These are phyloP conservation scores for Coprinopsis marcescibilis DNA, from an alignment of 768 basidiomycete genomes.

Conservation along the genomic window DNA sequence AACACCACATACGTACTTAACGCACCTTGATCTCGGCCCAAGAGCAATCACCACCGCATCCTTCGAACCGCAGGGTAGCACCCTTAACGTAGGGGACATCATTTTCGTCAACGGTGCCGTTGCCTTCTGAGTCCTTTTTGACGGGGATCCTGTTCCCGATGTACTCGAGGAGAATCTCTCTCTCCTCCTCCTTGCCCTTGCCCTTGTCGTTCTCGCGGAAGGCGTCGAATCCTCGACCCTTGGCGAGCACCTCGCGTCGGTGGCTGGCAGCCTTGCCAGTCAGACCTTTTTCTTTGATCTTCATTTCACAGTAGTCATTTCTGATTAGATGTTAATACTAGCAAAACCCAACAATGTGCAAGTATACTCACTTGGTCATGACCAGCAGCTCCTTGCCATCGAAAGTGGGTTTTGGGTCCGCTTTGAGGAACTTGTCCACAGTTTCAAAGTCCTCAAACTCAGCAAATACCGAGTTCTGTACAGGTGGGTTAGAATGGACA, in stretches of 20 bases:
- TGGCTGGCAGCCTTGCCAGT: slow-evolving; percentile 62
- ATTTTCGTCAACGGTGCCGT: slow-evolving; percentile 57
- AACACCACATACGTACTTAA: too few relatives aligned
- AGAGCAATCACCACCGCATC: slow-evolving; percentile 43
- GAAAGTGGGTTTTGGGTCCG: slow-evolving; percentile 78
- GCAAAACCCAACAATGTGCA: neutral
- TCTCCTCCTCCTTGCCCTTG: slow-evolving; percentile 28
- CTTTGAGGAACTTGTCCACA: slow-evolving; percentile 70
- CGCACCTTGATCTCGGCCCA: slow-evolving; percentile 48
- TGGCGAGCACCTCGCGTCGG: slow-evolving; percentile 49
- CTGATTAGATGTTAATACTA: slow-evolving; percentile 30
- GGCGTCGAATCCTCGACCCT: slow-evolving; percentile 66
- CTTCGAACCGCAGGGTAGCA: slow-evolving; percentile 53
- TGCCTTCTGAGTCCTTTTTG: slow-evolving; percentile 52
- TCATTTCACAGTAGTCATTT: slow-evolving; percentile 89
- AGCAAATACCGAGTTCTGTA: slow-evolving; percentile 84
- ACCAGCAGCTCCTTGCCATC: slow-evolving; percentile 68
- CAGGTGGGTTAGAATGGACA: neutral
- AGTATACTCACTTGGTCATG: slow-evolving; percentile 75
- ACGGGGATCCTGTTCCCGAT: slow-evolving; percentile 67
- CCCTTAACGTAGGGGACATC: slow-evolving; percentile 50
- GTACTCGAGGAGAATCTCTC: slow-evolving; percentile 69
- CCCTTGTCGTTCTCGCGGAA: slow-evolving; percentile 59
- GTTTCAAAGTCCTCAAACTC: slow-evolving; percentile 74
- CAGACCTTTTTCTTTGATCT: slow-evolving; percentile 91